Percentiles rank a stretch among this genome's conserved stretches.
Conservation (phyloP, 2,329 filamentous ascomycete genomes). For the Hymenoscyphus salicellus region DNA sequence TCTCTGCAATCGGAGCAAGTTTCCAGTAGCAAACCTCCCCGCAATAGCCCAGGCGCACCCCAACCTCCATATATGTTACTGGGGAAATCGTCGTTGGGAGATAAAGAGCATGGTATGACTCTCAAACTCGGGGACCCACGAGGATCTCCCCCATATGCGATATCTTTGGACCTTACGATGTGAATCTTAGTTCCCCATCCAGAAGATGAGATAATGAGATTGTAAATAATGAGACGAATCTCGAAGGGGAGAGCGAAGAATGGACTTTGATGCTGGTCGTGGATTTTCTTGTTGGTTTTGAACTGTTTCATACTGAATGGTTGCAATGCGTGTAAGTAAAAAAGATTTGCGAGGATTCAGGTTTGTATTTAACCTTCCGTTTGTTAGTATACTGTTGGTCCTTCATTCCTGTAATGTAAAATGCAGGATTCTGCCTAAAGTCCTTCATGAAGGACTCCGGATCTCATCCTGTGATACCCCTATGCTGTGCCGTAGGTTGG, state of each 20-base stretch:
- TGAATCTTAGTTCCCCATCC: neutral
- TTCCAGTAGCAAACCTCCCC: neutral
- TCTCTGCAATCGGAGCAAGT: neutral
- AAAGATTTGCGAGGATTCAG: neutral
- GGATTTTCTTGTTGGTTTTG: neutral
- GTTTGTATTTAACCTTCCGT: neutral
- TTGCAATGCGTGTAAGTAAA: neutral
- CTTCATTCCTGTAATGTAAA: neutral
- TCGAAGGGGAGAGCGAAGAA: neutral
- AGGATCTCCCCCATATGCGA: neutral
- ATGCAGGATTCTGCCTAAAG: no score
- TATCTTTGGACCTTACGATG: neutral
- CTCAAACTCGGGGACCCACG: neutral
- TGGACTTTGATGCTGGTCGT: neutral
- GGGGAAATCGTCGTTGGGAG: neutral
- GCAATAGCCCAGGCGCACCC: neutral
- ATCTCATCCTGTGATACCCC: no score
- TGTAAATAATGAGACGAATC: constrained; percentile 1
- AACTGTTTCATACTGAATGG: neutral
- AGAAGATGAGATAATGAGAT: neutral
- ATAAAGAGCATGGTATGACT: neutral
- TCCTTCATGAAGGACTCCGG: no score
- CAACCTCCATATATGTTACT: neutral
- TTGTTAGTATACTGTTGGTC: neutral
- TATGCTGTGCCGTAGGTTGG: no score